Evolutionary conservation across 1,284 basidiomycete genomes (phyloP).

Genomic region (Xanthoconium separans): DNA sequence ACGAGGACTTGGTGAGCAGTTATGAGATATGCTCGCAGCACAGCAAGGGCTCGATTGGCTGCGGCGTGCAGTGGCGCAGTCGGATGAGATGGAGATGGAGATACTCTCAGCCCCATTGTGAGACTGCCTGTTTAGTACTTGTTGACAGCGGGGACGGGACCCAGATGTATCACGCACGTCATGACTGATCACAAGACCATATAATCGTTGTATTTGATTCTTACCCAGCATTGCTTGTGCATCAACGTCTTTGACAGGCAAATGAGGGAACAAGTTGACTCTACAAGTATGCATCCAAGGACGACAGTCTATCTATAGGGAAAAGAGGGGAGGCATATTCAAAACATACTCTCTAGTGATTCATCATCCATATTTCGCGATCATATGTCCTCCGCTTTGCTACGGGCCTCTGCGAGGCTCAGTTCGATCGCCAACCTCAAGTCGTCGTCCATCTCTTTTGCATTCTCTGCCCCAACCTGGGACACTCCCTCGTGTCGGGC

Average conservation of each 20-base stretch:
- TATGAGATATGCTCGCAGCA: too few relatives aligned
- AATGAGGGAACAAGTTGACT: neutral
- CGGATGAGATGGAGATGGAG: too few relatives aligned
- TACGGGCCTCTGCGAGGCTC: slow-evolving; percentile 56
- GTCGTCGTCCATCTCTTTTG: slow-evolving; percentile 49
- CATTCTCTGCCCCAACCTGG: neutral
- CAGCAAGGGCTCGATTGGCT: too few relatives aligned
- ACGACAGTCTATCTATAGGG: slow-evolving; percentile 1
- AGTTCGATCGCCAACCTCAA: slow-evolving; percentile 53
- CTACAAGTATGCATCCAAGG: neutral
- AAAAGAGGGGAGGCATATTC: neutral
- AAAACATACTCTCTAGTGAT: neutral
- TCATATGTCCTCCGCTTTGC: slow-evolving; percentile 34
- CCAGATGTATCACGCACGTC: slow-evolving; percentile 92
- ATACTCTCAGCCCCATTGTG: too few relatives aligned
- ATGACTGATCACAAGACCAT: slow-evolving; percentile 93
- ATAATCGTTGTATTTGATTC: slow-evolving; percentile 37
- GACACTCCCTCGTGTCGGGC: slow-evolving; percentile 2
- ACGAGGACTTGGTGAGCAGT: too few relatives aligned
- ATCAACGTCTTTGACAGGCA: too few relatives aligned
- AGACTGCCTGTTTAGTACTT: too few relatives aligned
- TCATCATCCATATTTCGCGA: neutral
- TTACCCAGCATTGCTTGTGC: neutral
- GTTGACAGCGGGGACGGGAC: too few relatives aligned
- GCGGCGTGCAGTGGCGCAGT: too few relatives aligned